phyloP scores from a whole-genome alignment of 2,329 filamentous ascomycete species.

The Hymenoscyphus scutula region DNA sequence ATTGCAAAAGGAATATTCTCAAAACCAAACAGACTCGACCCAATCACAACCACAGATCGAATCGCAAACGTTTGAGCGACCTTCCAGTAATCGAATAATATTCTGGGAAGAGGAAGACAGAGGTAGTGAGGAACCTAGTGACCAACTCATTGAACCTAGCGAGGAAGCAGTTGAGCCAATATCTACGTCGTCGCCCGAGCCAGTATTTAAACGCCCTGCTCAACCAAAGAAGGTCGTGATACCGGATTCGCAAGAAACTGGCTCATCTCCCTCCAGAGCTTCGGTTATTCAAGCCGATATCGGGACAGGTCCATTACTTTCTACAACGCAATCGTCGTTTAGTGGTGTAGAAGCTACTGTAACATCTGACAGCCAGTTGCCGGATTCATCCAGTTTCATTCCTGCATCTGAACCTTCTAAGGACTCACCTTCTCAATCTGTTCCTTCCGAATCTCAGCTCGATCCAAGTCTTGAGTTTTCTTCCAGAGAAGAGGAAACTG shows the following conservation, averaged over 20 bases:
- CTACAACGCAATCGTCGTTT: neutral
- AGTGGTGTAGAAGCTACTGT: neutral
- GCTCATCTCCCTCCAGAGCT: conserved; percentile 12
- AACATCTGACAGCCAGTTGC: neutral
- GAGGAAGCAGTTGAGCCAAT: too few species aligned
- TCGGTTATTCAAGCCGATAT: conserved; percentile 12
- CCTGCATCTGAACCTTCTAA: neutral
- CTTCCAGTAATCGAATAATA: neutral
- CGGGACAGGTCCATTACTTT: neutral
- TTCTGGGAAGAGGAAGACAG: neutral
- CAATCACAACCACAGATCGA: conserved; percentile 9
- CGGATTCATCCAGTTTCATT: neutral
- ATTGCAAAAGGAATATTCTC: conserved; percentile 4
- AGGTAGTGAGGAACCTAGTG: neutral
- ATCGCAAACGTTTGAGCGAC: conserved; percentile 6
- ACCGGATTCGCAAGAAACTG: conserved; percentile 27
- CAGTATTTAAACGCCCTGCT: neutral
- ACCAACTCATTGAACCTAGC: too few species aligned
- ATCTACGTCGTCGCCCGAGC: neutral
- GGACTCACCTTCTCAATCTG: neutral
- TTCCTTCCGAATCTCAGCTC: neutral
- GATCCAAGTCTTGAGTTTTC: neutral
- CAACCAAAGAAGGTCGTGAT: conserved; percentile 12
- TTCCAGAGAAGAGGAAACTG: neutral
- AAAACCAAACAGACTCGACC: neutral